Conservation (phyloP, 164 flowering plant species). For the Magnolia kwangsiensis region DNA sequence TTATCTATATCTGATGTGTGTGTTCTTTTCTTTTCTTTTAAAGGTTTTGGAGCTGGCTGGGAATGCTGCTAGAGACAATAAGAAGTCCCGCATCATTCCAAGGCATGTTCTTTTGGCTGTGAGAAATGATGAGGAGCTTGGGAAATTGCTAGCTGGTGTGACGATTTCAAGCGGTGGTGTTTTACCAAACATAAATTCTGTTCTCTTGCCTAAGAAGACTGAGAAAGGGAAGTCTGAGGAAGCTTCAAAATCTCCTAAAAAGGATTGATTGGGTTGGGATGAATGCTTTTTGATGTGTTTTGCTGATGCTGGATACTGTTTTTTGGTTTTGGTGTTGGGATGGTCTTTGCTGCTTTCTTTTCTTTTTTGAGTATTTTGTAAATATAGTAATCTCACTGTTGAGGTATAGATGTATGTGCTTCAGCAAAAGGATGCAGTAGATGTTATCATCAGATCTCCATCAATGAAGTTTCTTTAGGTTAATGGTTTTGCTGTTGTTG, state of each 20-base stretch:
- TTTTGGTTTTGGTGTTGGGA: too few species aligned
- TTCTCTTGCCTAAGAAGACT: conserved; percentile 31
- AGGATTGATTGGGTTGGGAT: background rate
- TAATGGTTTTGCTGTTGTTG: too few species aligned
- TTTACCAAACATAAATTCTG: conserved; percentile 31
- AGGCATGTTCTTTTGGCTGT: conserved; percentile 36
- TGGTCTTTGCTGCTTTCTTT: too few species aligned
- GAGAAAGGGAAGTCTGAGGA: background rate
- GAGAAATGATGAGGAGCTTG: conserved; percentile 37
- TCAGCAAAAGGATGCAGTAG: too few species aligned
- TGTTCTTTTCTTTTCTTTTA: background rate
- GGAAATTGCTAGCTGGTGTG: conserved; percentile 27
- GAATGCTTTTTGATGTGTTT: too few species aligned
- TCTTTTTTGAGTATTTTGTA: too few species aligned
- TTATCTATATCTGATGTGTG: background rate
- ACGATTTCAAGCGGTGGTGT: conserved; percentile 35
- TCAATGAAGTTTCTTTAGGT: too few species aligned
- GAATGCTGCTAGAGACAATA: conserved; percentile 41
- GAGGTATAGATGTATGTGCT: too few species aligned
- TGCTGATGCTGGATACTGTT: too few species aligned
- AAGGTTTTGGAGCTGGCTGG: conserved; percentile 41
- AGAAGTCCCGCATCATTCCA: conserved; percentile 34
- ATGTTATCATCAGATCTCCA: too few species aligned
- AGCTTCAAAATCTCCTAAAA: conserved; percentile 8
- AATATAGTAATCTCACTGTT: background rate